A percentile compares a stretch with the other conserved stretches of the same genome.
Evolutionary conservation across 768 basidiomycete genomes (phyloP).

Genomic region (Russula griseocarnosa): DNA sequence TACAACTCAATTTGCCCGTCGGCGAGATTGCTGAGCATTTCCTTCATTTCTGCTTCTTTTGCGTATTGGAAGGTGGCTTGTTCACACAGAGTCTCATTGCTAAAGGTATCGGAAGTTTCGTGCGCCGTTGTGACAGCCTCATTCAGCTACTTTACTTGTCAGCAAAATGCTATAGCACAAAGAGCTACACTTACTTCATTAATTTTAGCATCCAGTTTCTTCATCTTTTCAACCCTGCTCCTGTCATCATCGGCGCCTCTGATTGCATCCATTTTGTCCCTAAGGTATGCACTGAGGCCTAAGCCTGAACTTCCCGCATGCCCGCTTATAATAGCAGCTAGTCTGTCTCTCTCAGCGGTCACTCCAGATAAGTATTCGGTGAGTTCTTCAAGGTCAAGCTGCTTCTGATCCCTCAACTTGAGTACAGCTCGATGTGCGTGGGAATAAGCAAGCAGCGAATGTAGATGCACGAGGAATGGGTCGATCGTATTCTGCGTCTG

Average conservation of each 20-base stretch:
- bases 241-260: slow-evolving; percentile 92
- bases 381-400: slow-evolving; percentile 96
- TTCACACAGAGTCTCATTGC: slow-evolving; percentile 89
- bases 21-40: slow-evolving; percentile 82
- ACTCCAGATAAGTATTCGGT: slow-evolving; percentile 93
- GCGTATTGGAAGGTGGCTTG: slow-evolving; percentile 85
- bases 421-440: slow-evolving; percentile 91
- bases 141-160: slow-evolving; percentile 63
- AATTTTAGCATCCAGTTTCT: slow-evolving; percentile 88
- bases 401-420: slow-evolving; percentile 95
- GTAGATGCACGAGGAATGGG: slow-evolving; percentile 85
- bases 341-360: slow-evolving; percentile 85
- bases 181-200: slow-evolving; percentile 65
- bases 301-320: slow-evolving; percentile 81
- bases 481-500: slow-evolving; percentile 90
- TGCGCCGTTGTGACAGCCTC: slow-evolving; percentile 94
- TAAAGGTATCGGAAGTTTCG: slow-evolving; percentile 95
- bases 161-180: neutral
- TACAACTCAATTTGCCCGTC: slow-evolving; percentile 96
- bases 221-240: slow-evolving; percentile 89
- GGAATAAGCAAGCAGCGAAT: slow-evolving; percentile 90
- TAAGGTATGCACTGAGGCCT: slow-evolving; percentile 83
- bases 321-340: slow-evolving; percentile 86
- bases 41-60: slow-evolving; percentile 97
- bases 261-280: slow-evolving; percentile 87